These are phyloP conservation scores for Parietichytrium sp. DNA, from an alignment of 108 stramenopile genomes.

Conservation along the genomic window DNA sequence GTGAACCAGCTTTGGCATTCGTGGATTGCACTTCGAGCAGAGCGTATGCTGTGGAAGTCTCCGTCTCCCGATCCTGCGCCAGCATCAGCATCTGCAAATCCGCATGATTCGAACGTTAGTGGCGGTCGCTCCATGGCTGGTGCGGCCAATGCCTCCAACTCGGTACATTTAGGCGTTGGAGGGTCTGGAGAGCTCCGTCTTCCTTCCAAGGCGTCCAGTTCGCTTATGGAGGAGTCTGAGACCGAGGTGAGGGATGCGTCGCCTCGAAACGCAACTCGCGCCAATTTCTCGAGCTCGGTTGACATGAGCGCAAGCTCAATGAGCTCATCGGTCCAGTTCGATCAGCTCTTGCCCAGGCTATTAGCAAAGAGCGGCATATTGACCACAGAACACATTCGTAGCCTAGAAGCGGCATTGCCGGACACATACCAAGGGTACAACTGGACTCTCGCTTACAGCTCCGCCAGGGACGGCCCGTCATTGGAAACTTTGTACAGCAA, in stretches of 20 bases:
- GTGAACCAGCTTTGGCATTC: constrained; percentile 24
- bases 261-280: no score
- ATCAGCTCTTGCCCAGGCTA: not conserved
- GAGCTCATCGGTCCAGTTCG: no score
- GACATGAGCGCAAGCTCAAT: no score
- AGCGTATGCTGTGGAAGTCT: constrained; percentile 36
- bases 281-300: no score
- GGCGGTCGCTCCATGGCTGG: not conserved
- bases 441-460: not conserved
- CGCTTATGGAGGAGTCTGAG: no score
- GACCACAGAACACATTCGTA: not conserved
- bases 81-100: not conserved
- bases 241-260: no score
- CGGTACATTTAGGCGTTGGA: no score
- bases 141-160: not conserved
- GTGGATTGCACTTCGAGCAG: constrained; percentile 16
- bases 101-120: not conserved
- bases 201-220: no score
- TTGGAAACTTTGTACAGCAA: not conserved
- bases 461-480: not conserved
- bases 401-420: not conserved
- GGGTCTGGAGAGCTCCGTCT: no score
- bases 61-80: not conserved
- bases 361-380: not conserved
- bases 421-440: constrained; percentile 12